Evolutionary conservation across 1,284 basidiomycete genomes (phyloP).

Genomic region (Fomitopsis schrenkii): DNA sequence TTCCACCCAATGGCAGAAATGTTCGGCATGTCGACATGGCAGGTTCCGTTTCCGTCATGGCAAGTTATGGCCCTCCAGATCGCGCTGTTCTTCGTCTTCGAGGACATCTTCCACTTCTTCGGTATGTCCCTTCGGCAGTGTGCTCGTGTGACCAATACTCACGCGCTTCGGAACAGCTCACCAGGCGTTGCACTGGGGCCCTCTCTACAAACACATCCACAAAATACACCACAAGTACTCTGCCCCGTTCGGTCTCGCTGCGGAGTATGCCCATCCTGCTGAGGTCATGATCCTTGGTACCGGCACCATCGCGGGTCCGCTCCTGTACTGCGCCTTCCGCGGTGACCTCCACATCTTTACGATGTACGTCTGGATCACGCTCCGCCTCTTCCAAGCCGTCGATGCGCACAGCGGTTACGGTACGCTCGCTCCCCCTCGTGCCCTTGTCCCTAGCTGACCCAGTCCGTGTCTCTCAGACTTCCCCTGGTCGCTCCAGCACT

Average conservation of each 20-base stretch:
- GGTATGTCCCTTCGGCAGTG: conserved; percentile 36
- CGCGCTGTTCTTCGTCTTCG: conserved; percentile 92
- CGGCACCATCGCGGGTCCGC: conserved; percentile 85
- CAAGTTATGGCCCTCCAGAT: conserved; percentile 77
- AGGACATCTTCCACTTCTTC: conserved; percentile 90
- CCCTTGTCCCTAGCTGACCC: not conserved
- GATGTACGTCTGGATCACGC: conserved; percentile 91
- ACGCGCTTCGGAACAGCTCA: conserved; percentile 56
- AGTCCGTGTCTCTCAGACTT: conserved; percentile 57
- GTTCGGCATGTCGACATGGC: conserved; percentile 89
- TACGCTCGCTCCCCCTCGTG: conserved; percentile 30
- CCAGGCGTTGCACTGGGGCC: conserved; percentile 85
- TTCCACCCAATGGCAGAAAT: conserved; percentile 94
- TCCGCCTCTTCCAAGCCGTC: conserved; percentile 96
- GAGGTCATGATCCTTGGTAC: conserved; percentile 89
- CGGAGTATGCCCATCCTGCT: conserved; percentile 95
- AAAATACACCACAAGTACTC: conserved; percentile 98
- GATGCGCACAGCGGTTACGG: conserved; percentile 97
- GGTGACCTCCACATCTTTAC: conserved; percentile 85
- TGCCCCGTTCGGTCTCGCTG: conserved; percentile 95
- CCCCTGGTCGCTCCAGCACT: conserved; percentile 95
- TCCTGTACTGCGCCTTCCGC: conserved; percentile 79
- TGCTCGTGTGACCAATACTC: conserved; percentile 9
- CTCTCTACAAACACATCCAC: conserved; percentile 96
- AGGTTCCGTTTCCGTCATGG: conserved; percentile 85